A percentile compares a stretch with the other conserved stretches of the same genome.
These are phyloP conservation scores for Pythium folliculosum DNA, from an alignment of 352 stramenopile species.

Conservation along the genomic window DNA sequence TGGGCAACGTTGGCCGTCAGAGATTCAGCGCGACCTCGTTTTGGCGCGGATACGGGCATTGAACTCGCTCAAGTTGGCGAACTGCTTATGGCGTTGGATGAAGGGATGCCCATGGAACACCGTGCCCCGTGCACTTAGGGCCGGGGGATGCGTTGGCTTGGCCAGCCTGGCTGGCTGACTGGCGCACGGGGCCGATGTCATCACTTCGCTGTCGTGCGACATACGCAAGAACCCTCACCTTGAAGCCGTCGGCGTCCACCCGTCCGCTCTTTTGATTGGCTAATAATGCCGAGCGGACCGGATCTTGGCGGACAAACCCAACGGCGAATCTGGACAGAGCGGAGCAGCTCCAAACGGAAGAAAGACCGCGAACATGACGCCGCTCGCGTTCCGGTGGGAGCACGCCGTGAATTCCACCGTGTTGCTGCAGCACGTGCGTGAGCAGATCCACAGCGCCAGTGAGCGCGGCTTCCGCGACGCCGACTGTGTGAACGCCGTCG, in stretches of 20 bases:
- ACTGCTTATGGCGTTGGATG: too few relatives aligned
- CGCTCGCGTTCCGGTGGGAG: slow-evolving; percentile 61
- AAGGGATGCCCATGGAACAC: too few relatives aligned
- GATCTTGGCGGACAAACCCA: background rate
- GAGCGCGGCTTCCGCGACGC: slow-evolving; percentile 17
- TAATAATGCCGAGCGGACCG: background rate
- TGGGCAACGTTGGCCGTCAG: background rate
- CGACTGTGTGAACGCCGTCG: slow-evolving; percentile 57
- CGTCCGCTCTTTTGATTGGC: slow-evolving; percentile 1
- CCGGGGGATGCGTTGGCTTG: background rate
- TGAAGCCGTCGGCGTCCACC: background rate
- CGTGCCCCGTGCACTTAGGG: too few relatives aligned
- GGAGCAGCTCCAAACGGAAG: background rate
- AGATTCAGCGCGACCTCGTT: background rate
- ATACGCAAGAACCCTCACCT: slow-evolving; percentile 12
- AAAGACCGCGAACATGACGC: slow-evolving; percentile 31
- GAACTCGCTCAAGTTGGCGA: too few relatives aligned
- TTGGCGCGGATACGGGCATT: too few relatives aligned
- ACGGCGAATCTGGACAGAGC: background rate
- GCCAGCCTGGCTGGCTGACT: background rate
- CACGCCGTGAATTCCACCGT: slow-evolving; percentile 63
- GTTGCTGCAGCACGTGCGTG: slow-evolving; percentile 34
- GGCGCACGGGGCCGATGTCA: background rate
- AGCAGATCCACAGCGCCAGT: slow-evolving; percentile 33
- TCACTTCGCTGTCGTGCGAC: slow-evolving; percentile 7